phyloP scores from a whole-genome alignment of 179 eudicot genomes.

The Spergularia azorica region DNA sequence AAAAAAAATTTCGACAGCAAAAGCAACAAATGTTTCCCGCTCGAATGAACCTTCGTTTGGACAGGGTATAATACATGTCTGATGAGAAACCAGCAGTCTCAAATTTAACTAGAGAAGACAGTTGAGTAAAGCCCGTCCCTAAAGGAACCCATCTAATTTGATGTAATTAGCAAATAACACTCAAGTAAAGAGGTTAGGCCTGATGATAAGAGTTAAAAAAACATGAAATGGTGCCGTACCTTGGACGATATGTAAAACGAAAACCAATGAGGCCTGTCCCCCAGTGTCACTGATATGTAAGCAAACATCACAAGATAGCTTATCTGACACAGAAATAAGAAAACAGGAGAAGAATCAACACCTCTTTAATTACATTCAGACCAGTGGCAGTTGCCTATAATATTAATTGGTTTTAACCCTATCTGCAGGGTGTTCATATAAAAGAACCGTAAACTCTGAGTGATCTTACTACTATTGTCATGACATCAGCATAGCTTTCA shows the following conservation, averaged over 20 bases:
- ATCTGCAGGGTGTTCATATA: not conserved
- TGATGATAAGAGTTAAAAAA: not conserved
- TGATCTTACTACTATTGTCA: slow-evolving; percentile 71
- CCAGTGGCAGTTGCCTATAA: not conserved
- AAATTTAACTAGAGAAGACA: not conserved
- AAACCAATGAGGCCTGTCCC: slow-evolving; percentile 69
- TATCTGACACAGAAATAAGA: slow-evolving; percentile 53
- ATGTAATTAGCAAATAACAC: slow-evolving; percentile 13
- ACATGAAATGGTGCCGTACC: slow-evolving; percentile 42
- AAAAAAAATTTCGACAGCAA: too few relatives aligned
- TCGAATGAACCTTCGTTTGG: too few relatives aligned
- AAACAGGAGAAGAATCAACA: slow-evolving; percentile 7
- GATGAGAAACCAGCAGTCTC: not conserved
- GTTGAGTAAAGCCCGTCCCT: not conserved
- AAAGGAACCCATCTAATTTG: not conserved
- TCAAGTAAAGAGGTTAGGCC: not conserved
- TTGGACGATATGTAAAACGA: slow-evolving; percentile 79
- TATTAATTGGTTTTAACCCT: not conserved
- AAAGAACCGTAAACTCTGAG: slow-evolving; percentile 6
- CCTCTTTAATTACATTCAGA: not conserved
- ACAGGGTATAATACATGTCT: too few relatives aligned
- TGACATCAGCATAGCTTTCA: slow-evolving; percentile 94
- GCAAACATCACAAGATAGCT: slow-evolving; percentile 99
- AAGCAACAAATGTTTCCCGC: too few relatives aligned
- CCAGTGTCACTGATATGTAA: slow-evolving; percentile 92